Base-by-base conservation (phyloP, 2,329 filamentous ascomycete genomes). In the Fusarium euwallaceae region DNA sequence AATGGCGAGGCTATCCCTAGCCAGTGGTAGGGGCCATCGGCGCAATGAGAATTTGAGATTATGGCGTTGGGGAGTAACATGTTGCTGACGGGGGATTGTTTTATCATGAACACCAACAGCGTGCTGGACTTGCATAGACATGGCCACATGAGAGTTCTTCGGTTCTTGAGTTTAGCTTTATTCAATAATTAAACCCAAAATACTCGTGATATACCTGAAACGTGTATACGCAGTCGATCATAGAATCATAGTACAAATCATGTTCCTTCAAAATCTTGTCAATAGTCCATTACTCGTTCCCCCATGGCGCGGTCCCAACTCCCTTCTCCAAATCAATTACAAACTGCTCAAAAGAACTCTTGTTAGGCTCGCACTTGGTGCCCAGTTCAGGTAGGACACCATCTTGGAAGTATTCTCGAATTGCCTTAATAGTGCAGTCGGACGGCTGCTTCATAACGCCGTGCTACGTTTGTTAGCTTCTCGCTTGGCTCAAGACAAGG, bases 381-480 rank as follows among this genome's bases (percentile, higher is more conserved):
- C 69, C 69, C n/a, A 43, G n/a, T 20, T 68, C 55, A 4, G 65
- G 69, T 8, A 71, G 27, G 8, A 14, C 27, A 22, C 69, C 65
- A 3, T 69, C 27, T 5, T 34, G 37, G 37, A 71, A 71, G 37
- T 71, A 71, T 4, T 59, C 51, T 16, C 36, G n/a, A 20, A 71
- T 58, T 10, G 65, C 69, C 27, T 63, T 27, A 12, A 61, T 53
- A 1, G 69, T 69, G 24, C 69, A 71, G 39, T 71, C 59, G 4
- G 69, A 71, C 10, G 56, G 55, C n/a, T 71, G 69, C 6, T 58
- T 61, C 61, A 71, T 68, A 5, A 64, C 6, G 4, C 69, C 69
- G 39, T 71, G 66, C 69, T 71, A 6, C 6, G 34, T 20, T 14
- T 22, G 51, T 67, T 41, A 67, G 60, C 29, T 37, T 58, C 16